Percentiles rank a stretch among this genome's conserved stretches.
These are phyloP conservation scores for Boeremia lycopersici DNA, from an alignment of 2,329 filamentous ascomycete species.

Conservation along the genomic window DNA sequence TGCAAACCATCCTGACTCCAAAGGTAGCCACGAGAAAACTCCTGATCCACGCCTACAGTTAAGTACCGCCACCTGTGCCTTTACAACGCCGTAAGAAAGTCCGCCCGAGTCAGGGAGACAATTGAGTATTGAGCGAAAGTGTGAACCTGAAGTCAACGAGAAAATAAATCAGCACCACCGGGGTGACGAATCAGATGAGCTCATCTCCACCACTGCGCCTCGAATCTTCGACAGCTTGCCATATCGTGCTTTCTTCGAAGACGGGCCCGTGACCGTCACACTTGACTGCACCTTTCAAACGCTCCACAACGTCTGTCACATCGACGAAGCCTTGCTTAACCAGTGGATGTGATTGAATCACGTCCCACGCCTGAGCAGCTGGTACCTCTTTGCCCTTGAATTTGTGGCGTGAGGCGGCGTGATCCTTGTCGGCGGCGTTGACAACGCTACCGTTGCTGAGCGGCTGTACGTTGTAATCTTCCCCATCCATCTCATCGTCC, in stretches of 20 bases:
- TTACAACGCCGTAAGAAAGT: neutral
- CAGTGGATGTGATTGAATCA: constrained; percentile 80
- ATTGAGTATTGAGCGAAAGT: neutral
- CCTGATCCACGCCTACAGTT: constrained; percentile 3
- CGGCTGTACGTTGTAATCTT: constrained; percentile 37
- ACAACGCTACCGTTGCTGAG: constrained; percentile 39
- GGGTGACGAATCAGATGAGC: constrained; percentile 60
- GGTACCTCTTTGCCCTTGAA: constrained; percentile 37
- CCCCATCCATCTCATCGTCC: constrained; percentile 27
- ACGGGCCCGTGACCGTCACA: constrained; percentile 88
- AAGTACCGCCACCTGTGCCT: constrained; percentile 5
- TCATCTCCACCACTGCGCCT: constrained; percentile 79
- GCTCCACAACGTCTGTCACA: constrained; percentile 78
- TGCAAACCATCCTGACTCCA: neutral
- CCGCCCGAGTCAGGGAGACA: neutral
- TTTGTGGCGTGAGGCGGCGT: constrained; percentile 28
- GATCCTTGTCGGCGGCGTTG: constrained; percentile 38
- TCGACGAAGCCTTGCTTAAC: constrained; percentile 81
- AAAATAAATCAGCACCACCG: neutral
- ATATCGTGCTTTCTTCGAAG: constrained; percentile 77
- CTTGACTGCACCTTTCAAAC: constrained; percentile 73
- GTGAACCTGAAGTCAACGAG: neutral
- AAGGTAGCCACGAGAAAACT: neutral
- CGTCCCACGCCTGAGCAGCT: constrained; percentile 74
- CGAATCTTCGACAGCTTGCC: constrained; percentile 77